Evolutionary conservation across 345 rosid genomes (phyloP), one percentile per base, ranked within the genome.

Genomic region (Linum tenue): DNA sequence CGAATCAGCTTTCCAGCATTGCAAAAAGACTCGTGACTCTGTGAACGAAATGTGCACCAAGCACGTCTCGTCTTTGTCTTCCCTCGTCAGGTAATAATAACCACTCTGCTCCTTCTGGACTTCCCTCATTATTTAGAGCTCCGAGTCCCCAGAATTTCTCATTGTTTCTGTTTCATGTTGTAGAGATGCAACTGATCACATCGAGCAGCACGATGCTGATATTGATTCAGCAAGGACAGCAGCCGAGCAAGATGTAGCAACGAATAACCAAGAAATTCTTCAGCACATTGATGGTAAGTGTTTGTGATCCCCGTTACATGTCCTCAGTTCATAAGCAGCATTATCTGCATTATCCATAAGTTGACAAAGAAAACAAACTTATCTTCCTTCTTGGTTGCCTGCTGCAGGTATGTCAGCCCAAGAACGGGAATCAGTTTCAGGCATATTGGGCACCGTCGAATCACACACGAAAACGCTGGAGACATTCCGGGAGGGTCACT

Each of bases 161-260:
- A 3, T 7, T 48, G 35, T 11, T 57, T 66, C 22, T 43, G 22
- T 31, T 16, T 4, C 55, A 7, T 61, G 60, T 59, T 62, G 69
- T 84, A 92, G 91, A 75, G 76, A 81, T 74, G 85, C 83, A 68
- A 82, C 79, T 65, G 83, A 82, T 50, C 69, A 59, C 59, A 81
- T 86, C 15, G 91, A 91, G 70, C 88, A 84, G 71, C 96, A 88
- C 69, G 94, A 82, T 64, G 65, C 67, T 7, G 99, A 95, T 76
- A 74, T 95, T 69, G 83, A 76, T 70, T 70, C 80, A 57, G 83
- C 92, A 53, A 75, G 84, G 64, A 72, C 73, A 75, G 77, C 79
- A 10, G 88, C 88, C 38, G 96, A 91, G 78, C 67, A 80, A 70
- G 94, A 89, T 71, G 76, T 73, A 62, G 74, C 78, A 61, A 76